Evolutionary conservation across 805 yeast genomes (phyloP), one percentile per base, ranked within the genome.

Genomic region (Ogataea minuta): DNA sequence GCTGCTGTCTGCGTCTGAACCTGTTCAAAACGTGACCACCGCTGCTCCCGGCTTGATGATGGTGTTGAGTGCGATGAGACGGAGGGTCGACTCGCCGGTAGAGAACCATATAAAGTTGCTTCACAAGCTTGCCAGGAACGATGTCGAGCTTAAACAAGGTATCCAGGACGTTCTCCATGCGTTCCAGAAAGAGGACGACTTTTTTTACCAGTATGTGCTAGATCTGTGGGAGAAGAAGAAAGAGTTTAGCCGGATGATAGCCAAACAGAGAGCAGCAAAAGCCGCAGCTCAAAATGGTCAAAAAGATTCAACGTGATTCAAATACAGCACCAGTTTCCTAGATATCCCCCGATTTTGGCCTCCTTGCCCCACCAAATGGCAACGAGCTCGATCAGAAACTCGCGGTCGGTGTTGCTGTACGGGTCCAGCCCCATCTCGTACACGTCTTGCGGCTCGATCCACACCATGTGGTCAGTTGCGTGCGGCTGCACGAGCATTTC

Each of bases 401-500:
- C 63, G 11, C 68, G 52, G 52, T 77, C 84, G 5, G 60, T 54
- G 1, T 49, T 17, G 15, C 76, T 67, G 45, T 72, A 66, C 4
- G 82, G 80, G 52, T 77, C 82, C 28, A 77, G 57, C 2, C 84
- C 83, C 79, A 77, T 73, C 42, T 75, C 79, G 16, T 64, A 56
- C 28, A 77, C 49, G 52, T 77, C 82, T 14, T 68, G 63, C 9
- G 63, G 63, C 23, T 66, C 70, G n/a, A 74, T 54, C 44, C 56
- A 52, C 10, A 61, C 28, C 2, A 41, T 29, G 7, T 44, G 25
- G 6, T 45, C 46, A 27, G 29, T 31, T 3, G 14, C 15, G 7
- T 26, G 28, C 6, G 37, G 19, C n/a, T 23, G 16, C 14, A 43
- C 13, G 19, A 41, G 34, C 12, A 39, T 29, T 14, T 43, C 50